phyloP scores from a whole-genome alignment of 2,329 filamentous ascomycete species.

The Colletotrichum musicola region DNA sequence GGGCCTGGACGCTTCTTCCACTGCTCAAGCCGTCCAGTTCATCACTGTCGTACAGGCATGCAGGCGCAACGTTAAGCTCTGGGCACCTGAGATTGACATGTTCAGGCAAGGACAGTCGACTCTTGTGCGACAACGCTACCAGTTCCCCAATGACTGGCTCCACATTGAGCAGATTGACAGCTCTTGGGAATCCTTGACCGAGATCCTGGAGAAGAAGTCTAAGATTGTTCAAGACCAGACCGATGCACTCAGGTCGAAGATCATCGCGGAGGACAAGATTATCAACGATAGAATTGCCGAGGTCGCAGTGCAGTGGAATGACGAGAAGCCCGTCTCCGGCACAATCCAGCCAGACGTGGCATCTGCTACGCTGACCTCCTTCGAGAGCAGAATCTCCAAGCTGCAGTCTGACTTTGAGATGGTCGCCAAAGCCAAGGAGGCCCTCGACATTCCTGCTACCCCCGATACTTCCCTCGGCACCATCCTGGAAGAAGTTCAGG shows the following conservation, averaged over 20 bases:
- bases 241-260: constrained; percentile 94
- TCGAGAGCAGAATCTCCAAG: constrained; percentile 86
- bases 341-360: constrained; percentile 92
- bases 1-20: constrained; percentile 93
- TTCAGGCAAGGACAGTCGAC: constrained; percentile 97
- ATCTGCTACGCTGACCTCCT: constrained; percentile 82
- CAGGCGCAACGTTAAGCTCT: constrained; percentile 91
- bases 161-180: constrained; percentile 96
- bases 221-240: constrained; percentile 98
- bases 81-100: constrained; percentile 95
- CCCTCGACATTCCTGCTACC: constrained; percentile 86
- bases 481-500: constrained; percentile 94
- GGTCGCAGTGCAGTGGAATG: constrained; percentile 89
- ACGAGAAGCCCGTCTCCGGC: constrained; percentile 96
- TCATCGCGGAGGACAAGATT: constrained; percentile 91
- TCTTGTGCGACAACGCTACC: constrained; percentile 89
- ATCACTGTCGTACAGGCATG: constrained; percentile 98
- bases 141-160: constrained; percentile 94
- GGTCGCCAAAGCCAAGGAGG: constrained; percentile 97
- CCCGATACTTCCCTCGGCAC: constrained; percentile 85
- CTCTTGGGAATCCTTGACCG: constrained; percentile 93
- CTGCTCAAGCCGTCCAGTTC: constrained; percentile 96
- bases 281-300: constrained; percentile 90
- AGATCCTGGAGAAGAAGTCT: constrained; percentile 90
- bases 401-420: constrained; percentile 91